phyloP scores from a whole-genome alignment of 495 filamentous ascomycete genomes.

The Pyrenopolyporus hunteri region DNA sequence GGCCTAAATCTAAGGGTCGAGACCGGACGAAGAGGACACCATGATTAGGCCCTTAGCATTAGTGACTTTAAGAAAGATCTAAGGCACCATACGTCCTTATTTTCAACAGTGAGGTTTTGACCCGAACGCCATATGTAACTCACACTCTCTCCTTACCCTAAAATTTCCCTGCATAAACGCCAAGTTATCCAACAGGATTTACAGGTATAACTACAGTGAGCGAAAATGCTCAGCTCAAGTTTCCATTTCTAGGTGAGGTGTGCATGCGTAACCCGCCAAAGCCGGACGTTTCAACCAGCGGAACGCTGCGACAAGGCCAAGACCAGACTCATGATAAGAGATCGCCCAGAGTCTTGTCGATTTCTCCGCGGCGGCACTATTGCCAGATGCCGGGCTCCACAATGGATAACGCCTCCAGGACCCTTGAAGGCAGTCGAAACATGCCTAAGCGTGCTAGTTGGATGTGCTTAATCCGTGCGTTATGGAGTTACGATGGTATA shows the following conservation, averaged over 20 bases:
- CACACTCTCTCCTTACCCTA: background rate
- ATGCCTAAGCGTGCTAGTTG: too few species aligned
- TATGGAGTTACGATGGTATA: too few species aligned
- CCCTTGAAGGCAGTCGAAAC: too few species aligned
- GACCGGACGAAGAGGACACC: constrained; percentile 20
- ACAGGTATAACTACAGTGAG: too few species aligned
- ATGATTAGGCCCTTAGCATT: too few species aligned
- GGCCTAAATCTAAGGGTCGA: constrained; percentile 28
- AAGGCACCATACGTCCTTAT: too few species aligned
- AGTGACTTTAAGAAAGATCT: too few species aligned
- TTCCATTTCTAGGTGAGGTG: background rate
- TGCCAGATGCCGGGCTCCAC: constrained; percentile 17
- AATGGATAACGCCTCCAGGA: background rate
- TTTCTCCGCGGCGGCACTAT: background rate
- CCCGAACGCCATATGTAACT: background rate
- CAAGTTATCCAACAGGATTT: too few species aligned
- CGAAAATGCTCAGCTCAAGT: too few species aligned
- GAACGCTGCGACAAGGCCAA: constrained; percentile 32
- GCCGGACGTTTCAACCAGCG: constrained; percentile 22
- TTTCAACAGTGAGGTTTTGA: too few species aligned
- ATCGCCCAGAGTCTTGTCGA: constrained; percentile 28
- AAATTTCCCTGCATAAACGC: too few species aligned
- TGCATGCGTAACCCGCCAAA: constrained; percentile 11
- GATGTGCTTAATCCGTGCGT: too few species aligned
- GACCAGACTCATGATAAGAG: constrained; percentile 4